These are phyloP conservation scores for Suhomyces coccinellae DNA, from an alignment of 1,139 yeast genomes.

Conservation along the genomic window DNA sequence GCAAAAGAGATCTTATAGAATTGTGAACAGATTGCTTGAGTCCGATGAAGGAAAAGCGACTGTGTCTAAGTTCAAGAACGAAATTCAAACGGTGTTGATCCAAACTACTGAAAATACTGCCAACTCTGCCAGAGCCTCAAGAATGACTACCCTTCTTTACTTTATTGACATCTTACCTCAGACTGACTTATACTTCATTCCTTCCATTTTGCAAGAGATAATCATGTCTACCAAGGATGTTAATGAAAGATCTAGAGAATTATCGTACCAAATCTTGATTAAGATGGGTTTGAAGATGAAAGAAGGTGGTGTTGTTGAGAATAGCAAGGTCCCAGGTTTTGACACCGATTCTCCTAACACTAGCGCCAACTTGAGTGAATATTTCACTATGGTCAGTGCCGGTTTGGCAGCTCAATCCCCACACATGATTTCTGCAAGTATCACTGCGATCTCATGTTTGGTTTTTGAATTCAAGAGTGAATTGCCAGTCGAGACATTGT, in stretches of 20 bases:
- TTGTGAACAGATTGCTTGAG: conserved; percentile 69
- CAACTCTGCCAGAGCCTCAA: conserved; percentile 76
- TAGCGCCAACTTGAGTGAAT: conserved; percentile 74
- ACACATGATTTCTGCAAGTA: conserved; percentile 94
- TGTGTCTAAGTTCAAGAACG: conserved; percentile 48
- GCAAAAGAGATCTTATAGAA: conserved; percentile 90
- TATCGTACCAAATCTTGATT: conserved; percentile 73
- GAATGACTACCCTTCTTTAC: conserved; percentile 66
- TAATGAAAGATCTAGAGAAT: conserved; percentile 86
- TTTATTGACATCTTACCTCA: conserved; percentile 62
- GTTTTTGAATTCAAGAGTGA: conserved; percentile 79
- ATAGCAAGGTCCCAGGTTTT: conserved; percentile 68
- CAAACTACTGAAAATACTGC: conserved; percentile 61
- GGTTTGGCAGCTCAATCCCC: conserved; percentile 94
- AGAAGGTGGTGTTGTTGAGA: conserved; percentile 67
- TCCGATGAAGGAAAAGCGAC: conserved; percentile 63
- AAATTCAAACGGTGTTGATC: conserved; percentile 61
- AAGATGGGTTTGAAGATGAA: conserved; percentile 80
- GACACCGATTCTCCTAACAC: conserved; percentile 60
- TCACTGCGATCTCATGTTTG: conserved; percentile 85
- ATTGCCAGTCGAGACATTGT: conserved; percentile 54
- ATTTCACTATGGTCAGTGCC: conserved; percentile 90
- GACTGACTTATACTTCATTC: conserved; percentile 70
- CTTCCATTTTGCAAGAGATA: conserved; percentile 80
- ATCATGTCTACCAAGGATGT: conserved; percentile 91